Percentiles rank a stretch among this genome's conserved stretches.
These are phyloP conservation scores for Aspergillus cavernicola DNA, from an alignment of 495 filamentous ascomycete genomes.

Conservation along the genomic window DNA sequence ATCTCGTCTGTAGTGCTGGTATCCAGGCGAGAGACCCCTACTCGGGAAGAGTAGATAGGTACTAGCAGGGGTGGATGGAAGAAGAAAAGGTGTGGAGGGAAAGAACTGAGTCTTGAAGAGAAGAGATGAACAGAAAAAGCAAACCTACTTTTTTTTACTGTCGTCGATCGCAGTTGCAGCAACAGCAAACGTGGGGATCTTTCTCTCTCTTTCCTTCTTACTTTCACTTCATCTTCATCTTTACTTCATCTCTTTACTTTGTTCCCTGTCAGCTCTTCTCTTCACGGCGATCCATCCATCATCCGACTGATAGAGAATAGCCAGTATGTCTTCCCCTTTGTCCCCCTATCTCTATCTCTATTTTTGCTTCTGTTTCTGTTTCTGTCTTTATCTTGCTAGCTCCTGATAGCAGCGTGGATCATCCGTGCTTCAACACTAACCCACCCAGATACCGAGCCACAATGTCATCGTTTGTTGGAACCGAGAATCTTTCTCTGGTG, in stretches of 20 bases:
- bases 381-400: not conserved
- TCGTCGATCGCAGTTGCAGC: conserved; percentile 12
- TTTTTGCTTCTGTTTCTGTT: too few relatives aligned
- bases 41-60: too few relatives aligned
- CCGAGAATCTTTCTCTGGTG: not conserved
- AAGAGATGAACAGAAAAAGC: conserved; percentile 4
- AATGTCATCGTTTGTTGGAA: conserved; percentile 9
- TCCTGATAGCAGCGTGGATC: not conserved
- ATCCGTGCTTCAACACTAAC: conserved; percentile 7
- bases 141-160: not conserved
- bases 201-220: not conserved
- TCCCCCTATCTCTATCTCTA: not conserved
- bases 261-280: not conserved
- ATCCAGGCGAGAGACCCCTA: not conserved
- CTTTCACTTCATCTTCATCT: too few relatives aligned
- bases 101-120: too few relatives aligned
- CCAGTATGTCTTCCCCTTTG: not conserved
- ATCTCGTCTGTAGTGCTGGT: not conserved
- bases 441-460: not conserved
- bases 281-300: too few relatives aligned
- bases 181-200: conserved; percentile 11
- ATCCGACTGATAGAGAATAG: not conserved
- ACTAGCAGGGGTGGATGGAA: not conserved
- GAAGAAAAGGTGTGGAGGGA: not conserved
- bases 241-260: not conserved